Evolutionary conservation across 768 basidiomycete species (phyloP), one percentile per base, ranked within the genome.

Genomic region (Gloeophyllum trabeum): DNA sequence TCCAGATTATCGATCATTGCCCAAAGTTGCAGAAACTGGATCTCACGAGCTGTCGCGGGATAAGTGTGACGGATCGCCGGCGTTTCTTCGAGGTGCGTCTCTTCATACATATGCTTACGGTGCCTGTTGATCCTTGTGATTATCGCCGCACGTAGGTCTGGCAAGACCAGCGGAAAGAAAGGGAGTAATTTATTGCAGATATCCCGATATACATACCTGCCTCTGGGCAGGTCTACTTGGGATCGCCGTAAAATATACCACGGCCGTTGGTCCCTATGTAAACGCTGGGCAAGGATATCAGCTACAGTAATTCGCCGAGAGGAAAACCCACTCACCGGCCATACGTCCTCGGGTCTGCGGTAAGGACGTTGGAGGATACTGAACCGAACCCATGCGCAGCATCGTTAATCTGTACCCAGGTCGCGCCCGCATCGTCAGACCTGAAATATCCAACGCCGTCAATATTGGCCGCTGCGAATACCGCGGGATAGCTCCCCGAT

Each of bases 11-110:
- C 23, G 73, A 82, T 48, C 65, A 64, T 0, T 85, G 82, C 48
- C 47, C 61, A 2, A 61, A 58, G 22, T 60, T 85, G 22, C 57
- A 63, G 43, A 69, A 61, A n/a, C 52, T 84, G 12, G 73, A 82
- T 51, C 58, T 85, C 35, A 83, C 78, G 3, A 75, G 79, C 45
- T 85, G 81, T 46, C 67, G 81, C 40, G 73, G 81, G 4, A 65
- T 85, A 41, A 62, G 52, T 4, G 66, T 82, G 4, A 63, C 63
- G 1, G 77, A 81, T 46, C 61, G 81, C 20, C 66, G 82, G 12
- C 69, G 69, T 5, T 77, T 85, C 49, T 85, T 85, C 49, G 77
- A 83, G 64, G 81, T 70, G 35, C 13, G 58, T 46, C 16, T 19
- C 18, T 2, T 21, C 22, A 23, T 24, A 0, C 24, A 23, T 32